Evolutionary conservation across 495 filamentous ascomycete species (phyloP).

Genomic region (Corynascus novoguineensis): DNA sequence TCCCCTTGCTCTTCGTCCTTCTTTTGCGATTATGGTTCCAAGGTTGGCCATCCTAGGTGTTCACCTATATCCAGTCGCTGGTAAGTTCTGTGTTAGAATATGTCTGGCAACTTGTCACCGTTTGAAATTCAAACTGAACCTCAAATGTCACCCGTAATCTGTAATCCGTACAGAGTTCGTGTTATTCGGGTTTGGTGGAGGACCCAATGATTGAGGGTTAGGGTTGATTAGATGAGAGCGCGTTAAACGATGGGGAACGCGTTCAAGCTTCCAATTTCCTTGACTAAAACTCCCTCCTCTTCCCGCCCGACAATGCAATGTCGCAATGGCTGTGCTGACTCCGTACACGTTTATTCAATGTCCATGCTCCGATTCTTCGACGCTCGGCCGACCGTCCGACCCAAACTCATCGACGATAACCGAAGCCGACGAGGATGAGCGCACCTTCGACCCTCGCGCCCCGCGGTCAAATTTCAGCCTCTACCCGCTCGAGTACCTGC

Average conservation of each 20-base stretch:
- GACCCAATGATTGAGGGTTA: no score
- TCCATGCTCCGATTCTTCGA: conserved; percentile 66
- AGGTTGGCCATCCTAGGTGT: no score
- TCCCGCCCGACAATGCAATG: not conserved
- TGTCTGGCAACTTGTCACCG: no score
- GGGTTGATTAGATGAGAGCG: not conserved
- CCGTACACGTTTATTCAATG: conserved; percentile 92
- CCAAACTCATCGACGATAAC: conserved; percentile 31
- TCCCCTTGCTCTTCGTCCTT: no score
- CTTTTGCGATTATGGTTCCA: no score
- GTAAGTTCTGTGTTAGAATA: no score
- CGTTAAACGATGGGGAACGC: not conserved
- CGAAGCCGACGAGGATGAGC: conserved; percentile 65
- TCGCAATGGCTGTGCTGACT: conserved; percentile 64
- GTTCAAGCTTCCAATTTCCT: not conserved
- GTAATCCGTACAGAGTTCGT: no score
- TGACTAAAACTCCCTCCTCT: not conserved
- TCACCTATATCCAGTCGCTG: no score
- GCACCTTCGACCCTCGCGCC: conserved; percentile 78
- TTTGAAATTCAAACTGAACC: no score
- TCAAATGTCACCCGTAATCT: no score
- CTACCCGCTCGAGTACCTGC: conserved; percentile 86
- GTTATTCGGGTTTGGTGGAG: not conserved
- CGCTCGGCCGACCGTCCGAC: conserved; percentile 39
- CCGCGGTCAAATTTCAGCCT: conserved; percentile 82